Percentiles rank a stretch among this genome's conserved stretches.
These are phyloP conservation scores for Geranomyces michiganensis DNA, from an alignment of 192 early-diverging fungal species.

Conservation along the genomic window DNA sequence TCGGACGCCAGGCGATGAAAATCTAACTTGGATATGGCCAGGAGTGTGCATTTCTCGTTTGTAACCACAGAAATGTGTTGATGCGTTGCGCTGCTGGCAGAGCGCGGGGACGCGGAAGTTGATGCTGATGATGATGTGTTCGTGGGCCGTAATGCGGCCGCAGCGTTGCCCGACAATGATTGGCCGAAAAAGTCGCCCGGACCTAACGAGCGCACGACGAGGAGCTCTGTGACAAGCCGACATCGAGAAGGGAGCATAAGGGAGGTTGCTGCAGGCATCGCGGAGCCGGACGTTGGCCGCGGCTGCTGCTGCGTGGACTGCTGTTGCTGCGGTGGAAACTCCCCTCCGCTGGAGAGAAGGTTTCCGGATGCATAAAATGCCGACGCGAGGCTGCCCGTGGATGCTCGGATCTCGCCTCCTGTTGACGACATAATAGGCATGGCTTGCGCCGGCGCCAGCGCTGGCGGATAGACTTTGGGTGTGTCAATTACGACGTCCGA, in stretches of 20 bases:
- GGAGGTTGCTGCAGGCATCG: background rate
- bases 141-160: background rate
- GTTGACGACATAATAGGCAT: background rate
- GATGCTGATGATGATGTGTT: background rate
- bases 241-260: constrained; percentile 6
- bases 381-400: constrained; percentile 8
- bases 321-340: constrained; percentile 1
- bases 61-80: constrained; percentile 28
- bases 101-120: constrained; percentile 3
- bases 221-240: constrained; percentile 34
- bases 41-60: constrained; percentile 25
- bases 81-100: constrained; percentile 6
- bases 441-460: background rate
- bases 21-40: constrained; percentile 41
- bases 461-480: background rate
- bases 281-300: constrained; percentile 1
- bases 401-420: background rate
- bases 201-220: constrained; percentile 32
- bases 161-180: constrained; percentile 3
- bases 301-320: background rate
- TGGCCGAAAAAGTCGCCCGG: constrained; percentile 45
- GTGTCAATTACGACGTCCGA: background rate
- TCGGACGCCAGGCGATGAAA: constrained; percentile 42
- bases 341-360: background rate
- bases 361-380: background rate